Evolutionary conservation across 2,329 filamentous ascomycete genomes (phyloP).

Genomic region (Keithomyces neogunnii): DNA sequence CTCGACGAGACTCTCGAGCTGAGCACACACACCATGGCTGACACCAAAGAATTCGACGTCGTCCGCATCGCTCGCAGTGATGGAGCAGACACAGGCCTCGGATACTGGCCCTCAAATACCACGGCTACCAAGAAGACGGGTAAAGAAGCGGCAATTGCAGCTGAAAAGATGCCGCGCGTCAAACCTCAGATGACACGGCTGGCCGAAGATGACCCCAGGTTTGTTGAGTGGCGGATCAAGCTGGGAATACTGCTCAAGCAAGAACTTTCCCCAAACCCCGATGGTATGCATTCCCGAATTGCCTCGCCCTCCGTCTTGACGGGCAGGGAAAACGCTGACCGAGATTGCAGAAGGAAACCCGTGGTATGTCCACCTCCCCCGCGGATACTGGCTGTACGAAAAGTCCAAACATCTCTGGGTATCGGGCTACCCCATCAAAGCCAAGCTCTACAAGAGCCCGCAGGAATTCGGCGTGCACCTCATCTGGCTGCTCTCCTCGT

Average conservation of each 20-base stretch:
- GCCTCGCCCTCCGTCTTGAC: neutral
- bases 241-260: conserved; percentile 37
- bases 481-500: conserved; percentile 41
- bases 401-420: conserved; percentile 41
- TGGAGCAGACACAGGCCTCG: conserved; percentile 34
- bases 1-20: neutral
- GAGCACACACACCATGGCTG: conserved; percentile 17
- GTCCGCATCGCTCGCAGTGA: conserved; percentile 36
- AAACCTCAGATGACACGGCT: conserved; percentile 36
- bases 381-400: conserved; percentile 38
- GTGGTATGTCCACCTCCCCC: conserved; percentile 36
- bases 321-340: conserved; percentile 1
- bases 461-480: conserved; percentile 45
- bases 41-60: conserved; percentile 31
- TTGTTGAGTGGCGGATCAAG: conserved; percentile 37
- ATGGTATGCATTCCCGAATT: conserved; percentile 19
- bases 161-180: conserved; percentile 27
- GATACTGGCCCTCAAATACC: conserved; percentile 32
- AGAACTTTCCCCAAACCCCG: conserved; percentile 31
- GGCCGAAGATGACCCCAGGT: conserved; percentile 33
- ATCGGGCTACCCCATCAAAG: conserved; percentile 39
- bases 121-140: conserved; percentile 21
- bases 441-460: conserved; percentile 42
- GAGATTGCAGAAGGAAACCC: conserved; percentile 28
- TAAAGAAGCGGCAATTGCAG: conserved; percentile 19